A percentile compares a stretch with the other conserved stretches of the same genome.
Conservation (phyloP, 129 eudicot species). For the Flaveria robusta region DNA sequence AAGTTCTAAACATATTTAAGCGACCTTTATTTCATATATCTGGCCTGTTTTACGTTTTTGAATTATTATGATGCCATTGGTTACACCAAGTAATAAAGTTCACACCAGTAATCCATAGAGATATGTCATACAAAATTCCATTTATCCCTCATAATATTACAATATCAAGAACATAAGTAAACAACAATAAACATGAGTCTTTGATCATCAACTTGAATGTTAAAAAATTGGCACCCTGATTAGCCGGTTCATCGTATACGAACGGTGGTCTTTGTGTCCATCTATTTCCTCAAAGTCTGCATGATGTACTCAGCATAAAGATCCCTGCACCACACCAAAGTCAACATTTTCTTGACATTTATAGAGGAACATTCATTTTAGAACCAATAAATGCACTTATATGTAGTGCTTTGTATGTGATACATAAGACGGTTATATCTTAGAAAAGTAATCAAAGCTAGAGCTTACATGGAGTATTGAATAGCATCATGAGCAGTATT, state of each 20-base stretch:
- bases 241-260: background rate
- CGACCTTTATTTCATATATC: too few relatives aligned
- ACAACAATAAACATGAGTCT: constrained; percentile 1
- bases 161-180: constrained; percentile 7
- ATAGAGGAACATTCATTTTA: too few relatives aligned
- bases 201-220: constrained; percentile 7
- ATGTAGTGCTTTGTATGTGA: background rate
- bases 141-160: background rate
- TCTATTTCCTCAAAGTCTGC: constrained; percentile 54
- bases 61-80: background rate
- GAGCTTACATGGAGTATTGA: constrained; percentile 61
- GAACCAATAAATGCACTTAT: too few relatives aligned
- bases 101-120: background rate
- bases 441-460: constrained; percentile 19
- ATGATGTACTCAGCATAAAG: constrained; percentile 65
- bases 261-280: background rate
- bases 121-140: constrained; percentile 8
- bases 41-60: background rate
- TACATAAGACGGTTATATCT: too few relatives aligned
- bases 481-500: constrained; percentile 55
- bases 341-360: background rate
- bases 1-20: too few relatives aligned
- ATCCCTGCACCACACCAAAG: constrained; percentile 45
- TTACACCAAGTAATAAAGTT: background rate
- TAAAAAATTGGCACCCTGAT: constrained; percentile 5